Percentiles rank a stretch among this genome's conserved stretches.
Conservation (phyloP, 768 basidiomycete genomes). For the Serendipita vermifera region DNA sequence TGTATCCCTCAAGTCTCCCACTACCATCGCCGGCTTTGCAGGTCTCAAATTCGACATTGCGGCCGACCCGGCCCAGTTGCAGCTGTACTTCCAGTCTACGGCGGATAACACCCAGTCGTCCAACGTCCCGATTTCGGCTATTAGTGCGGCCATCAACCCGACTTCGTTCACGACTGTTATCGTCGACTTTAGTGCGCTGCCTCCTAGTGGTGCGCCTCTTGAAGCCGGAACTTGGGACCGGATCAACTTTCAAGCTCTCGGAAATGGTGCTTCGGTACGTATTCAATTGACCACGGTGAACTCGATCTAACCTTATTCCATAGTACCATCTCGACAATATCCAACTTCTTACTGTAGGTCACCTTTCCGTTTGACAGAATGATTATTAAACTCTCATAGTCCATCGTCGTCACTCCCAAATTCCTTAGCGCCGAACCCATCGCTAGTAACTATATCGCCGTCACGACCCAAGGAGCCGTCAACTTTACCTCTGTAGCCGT, state of each 20-base stretch:
- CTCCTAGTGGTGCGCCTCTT: constrained; percentile 29
- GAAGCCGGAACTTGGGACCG: constrained; percentile 37
- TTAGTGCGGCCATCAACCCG: constrained; percentile 29
- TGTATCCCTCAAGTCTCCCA: constrained; percentile 34
- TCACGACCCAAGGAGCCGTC: constrained; percentile 37
- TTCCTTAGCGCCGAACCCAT: constrained; percentile 43
- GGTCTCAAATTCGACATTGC: constrained; percentile 42
- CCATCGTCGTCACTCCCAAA: constrained; percentile 33
- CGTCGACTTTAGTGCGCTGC: constrained; percentile 35
- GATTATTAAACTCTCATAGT: constrained; percentile 18
- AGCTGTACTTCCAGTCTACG: constrained; percentile 30
- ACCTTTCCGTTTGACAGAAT: background rate
- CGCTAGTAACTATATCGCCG: constrained; percentile 34
- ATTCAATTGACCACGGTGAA: background rate
- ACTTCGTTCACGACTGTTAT: constrained; percentile 32
- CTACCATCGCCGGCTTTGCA: constrained; percentile 31
- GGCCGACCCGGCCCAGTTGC: constrained; percentile 30
- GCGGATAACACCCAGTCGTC: constrained; percentile 28
- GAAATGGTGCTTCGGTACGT: constrained; percentile 29
- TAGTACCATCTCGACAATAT: constrained; percentile 40
- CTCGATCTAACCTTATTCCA: background rate
- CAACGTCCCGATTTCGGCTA: constrained; percentile 30
- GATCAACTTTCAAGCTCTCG: constrained; percentile 36
- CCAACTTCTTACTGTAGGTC: constrained; percentile 29
- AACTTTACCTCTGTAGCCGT: constrained; percentile 30